Evolutionary conservation across 306 rosid genomes (phyloP).

Genomic region (Sphenostylis stenocarpa): DNA sequence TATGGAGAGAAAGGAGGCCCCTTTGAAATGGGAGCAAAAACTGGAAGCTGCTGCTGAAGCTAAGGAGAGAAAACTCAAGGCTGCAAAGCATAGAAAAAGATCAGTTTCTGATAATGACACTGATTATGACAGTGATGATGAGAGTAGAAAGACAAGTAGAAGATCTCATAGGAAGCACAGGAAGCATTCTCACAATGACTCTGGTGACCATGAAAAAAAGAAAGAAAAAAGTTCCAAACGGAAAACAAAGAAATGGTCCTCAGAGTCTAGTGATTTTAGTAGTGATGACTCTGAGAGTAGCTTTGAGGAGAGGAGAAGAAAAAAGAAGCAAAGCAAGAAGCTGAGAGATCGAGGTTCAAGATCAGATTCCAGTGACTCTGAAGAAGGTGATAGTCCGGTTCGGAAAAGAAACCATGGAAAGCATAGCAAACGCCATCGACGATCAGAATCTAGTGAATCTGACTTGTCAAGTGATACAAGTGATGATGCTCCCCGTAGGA

Average conservation of each 20-base stretch:
- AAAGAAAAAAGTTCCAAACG: constrained; percentile 60
- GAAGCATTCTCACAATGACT: constrained; percentile 58
- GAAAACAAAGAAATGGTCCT: constrained; percentile 51
- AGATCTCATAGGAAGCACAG: constrained; percentile 67
- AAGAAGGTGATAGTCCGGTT: constrained; percentile 37
- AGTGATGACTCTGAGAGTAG: constrained; percentile 48
- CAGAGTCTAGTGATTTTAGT: constrained; percentile 52
- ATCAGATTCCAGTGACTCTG: constrained; percentile 54
- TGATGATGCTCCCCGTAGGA: constrained; percentile 40
- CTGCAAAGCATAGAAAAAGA: constrained; percentile 64
- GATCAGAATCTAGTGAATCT: constrained; percentile 40
- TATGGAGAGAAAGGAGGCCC: constrained; percentile 95
- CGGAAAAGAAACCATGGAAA: constrained; percentile 48
- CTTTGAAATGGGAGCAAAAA: constrained; percentile 91
- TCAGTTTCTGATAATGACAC: constrained; percentile 49
- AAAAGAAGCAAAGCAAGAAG: constrained; percentile 57
- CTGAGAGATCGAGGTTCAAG: constrained; percentile 44
- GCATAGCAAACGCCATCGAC: constrained; percentile 52
- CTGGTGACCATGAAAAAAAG: constrained; percentile 59
- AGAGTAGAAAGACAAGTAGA: constrained; percentile 52
- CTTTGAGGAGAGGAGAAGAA: constrained; percentile 64
- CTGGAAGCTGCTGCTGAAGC: constrained; percentile 88
- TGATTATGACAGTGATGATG: constrained; percentile 52
- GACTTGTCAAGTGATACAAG: constrained; percentile 47
- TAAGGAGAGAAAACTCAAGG: constrained; percentile 63